Conservation (phyloP, 495 filamentous ascomycete species). For the Aspergillus campestris region DNA sequence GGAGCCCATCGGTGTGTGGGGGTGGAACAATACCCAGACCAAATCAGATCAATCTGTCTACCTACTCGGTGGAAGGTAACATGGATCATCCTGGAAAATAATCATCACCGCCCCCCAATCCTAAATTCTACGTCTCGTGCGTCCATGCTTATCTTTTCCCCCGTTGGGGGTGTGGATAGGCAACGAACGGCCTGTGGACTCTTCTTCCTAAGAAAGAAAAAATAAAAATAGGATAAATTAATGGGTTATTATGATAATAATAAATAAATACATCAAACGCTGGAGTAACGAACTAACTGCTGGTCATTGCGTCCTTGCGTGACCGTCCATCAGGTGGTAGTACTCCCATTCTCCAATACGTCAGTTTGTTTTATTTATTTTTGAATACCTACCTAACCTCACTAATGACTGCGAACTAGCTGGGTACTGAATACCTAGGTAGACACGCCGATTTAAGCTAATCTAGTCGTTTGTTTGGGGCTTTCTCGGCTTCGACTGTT, state of each 20-base stretch:
- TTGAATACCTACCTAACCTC: background rate
- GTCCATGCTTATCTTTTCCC: conserved; percentile 9
- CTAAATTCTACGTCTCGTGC: background rate
- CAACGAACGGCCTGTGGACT: background rate
- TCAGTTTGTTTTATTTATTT: conserved; percentile 13
- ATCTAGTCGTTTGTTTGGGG: no score
- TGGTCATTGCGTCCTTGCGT: conserved; percentile 6
- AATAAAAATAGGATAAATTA: background rate
- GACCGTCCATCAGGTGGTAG: background rate
- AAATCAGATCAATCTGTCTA: background rate
- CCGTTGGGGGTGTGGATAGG: no score
- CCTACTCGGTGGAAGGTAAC: conserved; percentile 1
- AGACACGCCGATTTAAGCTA: no score
- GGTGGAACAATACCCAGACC: no score
- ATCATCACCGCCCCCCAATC: conserved; percentile 3
- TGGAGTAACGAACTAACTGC: no score
- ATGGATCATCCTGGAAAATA: conserved; percentile 4
- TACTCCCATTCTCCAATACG: conserved; percentile 9
- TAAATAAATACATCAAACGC: no score
- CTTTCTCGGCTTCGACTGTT: no score
- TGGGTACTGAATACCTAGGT: no score
- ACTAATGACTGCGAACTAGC: background rate
- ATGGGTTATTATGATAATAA: no score
- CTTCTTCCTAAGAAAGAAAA: background rate
- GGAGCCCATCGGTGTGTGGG: no score